Percentiles rank a stretch among this genome's conserved stretches.
These are phyloP conservation scores for Trichoderma guizhouense DNA, from an alignment of 2,329 filamentous ascomycete species.

Conservation along the genomic window DNA sequence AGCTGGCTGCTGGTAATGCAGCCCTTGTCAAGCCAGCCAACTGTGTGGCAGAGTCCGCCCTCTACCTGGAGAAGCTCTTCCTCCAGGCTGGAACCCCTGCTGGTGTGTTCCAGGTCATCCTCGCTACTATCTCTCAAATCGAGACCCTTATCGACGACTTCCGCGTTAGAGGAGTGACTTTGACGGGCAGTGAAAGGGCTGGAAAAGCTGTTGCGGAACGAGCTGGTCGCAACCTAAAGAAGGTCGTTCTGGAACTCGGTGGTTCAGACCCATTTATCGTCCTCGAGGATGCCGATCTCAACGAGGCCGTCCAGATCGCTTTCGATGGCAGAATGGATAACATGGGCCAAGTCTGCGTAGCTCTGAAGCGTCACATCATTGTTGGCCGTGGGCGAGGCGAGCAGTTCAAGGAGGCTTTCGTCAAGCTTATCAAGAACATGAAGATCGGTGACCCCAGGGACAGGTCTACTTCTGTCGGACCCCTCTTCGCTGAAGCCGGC, in stretches of 20 bases:
- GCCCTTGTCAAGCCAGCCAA: conserved; percentile 68
- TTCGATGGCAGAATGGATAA: neutral
- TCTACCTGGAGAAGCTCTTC: conserved; percentile 58
- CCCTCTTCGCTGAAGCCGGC: conserved; percentile 61
- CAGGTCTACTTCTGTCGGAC: conserved; percentile 61
- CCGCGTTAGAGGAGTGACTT: neutral
- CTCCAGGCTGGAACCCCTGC: conserved; percentile 71
- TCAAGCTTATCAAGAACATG: conserved; percentile 39
- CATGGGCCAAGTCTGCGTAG: conserved; percentile 7
- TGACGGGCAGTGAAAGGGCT: conserved; percentile 10
- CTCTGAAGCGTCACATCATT: neutral
- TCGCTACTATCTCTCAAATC: conserved; percentile 29
- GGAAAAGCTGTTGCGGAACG: conserved; percentile 60
- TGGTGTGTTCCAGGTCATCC: conserved; percentile 63
- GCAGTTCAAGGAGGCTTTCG: conserved; percentile 56
- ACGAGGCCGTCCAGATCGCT: conserved; percentile 30
- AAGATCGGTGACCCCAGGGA: conserved; percentile 63
- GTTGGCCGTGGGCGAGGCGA: conserved; percentile 29
- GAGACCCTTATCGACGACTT: conserved; percentile 31
- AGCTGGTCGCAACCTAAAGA: conserved; percentile 60
- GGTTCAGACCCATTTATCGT: conserved; percentile 73
- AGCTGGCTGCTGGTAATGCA: conserved; percentile 64
- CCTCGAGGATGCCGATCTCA: conserved; percentile 68
- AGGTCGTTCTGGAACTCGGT: conserved; percentile 70
- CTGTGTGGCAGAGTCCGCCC: conserved; percentile 64